Evolutionary conservation across 495 filamentous ascomycete genomes (phyloP), one percentile per base, ranked within the genome.

Genomic region (Lasiosphaeria ovina): DNA sequence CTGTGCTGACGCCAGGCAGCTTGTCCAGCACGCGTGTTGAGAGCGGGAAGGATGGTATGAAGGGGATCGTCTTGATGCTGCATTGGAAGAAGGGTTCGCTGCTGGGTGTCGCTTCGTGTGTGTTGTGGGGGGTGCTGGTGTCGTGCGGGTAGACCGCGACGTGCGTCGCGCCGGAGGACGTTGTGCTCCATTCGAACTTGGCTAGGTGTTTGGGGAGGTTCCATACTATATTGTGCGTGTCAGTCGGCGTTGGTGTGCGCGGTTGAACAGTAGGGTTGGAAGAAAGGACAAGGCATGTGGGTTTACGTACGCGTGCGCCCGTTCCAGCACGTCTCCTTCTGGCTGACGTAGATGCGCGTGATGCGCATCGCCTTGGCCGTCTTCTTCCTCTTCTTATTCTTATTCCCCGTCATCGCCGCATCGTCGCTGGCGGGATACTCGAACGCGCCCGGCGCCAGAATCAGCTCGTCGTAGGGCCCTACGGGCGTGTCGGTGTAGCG

Each of bases 171-270:
- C 69, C 69, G 5, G 67, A 65, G 3, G 68, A 65, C n/a, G 64
- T 57, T 17, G 73, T 64, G 6, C 68, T 74, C 72, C 79, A 84
- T 24, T 69, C 65, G 66, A 83, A 83, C 40, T 72, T 71, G 31
- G 80, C 81, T 14, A 83, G 71, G 65, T 82, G 80, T 64, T 83
- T 83, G 9, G 81, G 79, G 45, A 81, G 77, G 66, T 81, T 82
- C 79, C 79, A 83, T 58, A 79, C 78, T 73, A 62, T 24, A 2
- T 24, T 0, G 24, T 24, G 24, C 24, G 33, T 66, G 60, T 49
- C 54, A 35, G 32, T 1, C 35, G 24, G 40, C 24, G 24, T 24
- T 24, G 24, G 24, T 24, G 24, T 24, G 24, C 24, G 24, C 24
- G 24, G 24, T 24, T 0, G 24, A 24, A 24, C 24, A 24, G 24